Conservation (phyloP, 495 filamentous ascomycete genomes). For the Penicillium roqueforti region DNA sequence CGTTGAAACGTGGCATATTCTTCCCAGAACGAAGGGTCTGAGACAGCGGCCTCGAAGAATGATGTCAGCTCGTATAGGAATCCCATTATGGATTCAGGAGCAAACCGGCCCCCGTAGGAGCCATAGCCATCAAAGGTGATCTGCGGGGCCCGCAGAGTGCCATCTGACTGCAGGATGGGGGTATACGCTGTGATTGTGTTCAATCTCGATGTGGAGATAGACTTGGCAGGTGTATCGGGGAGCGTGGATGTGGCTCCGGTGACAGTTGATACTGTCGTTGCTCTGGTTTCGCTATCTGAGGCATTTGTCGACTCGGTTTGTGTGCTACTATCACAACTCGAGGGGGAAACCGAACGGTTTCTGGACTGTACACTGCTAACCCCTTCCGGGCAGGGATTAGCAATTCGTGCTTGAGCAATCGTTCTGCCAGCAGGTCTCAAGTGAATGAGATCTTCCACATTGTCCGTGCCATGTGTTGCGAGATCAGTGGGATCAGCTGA, state of each 20-base stretch:
- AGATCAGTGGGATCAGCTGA: background rate
- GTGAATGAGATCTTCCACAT: conserved; percentile 3
- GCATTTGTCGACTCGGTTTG: conserved; percentile 3
- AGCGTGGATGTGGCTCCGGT: conserved; percentile 13
- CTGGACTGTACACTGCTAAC: background rate
- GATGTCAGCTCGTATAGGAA: conserved; percentile 29
- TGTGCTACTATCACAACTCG: conserved; percentile 10
- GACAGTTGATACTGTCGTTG: conserved; percentile 15
- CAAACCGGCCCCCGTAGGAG: conserved; percentile 31
- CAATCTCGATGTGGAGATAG: conserved; percentile 3
- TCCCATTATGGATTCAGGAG: conserved; percentile 31
- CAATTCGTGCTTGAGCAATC: conserved; percentile 1
- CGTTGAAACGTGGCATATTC: conserved; percentile 27
- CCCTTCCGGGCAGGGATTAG: background rate
- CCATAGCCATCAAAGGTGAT: conserved; percentile 29
- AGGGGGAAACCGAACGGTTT: background rate
- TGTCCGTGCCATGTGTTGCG: background rate
- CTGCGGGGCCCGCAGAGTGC: conserved; percentile 21
- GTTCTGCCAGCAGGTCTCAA: background rate
- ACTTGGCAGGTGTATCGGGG: conserved; percentile 9
- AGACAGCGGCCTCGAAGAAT: conserved; percentile 28
- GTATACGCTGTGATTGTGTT: conserved; percentile 19
- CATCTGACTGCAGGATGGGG: conserved; percentile 24
- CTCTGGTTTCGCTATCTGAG: conserved; percentile 16
- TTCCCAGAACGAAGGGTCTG: conserved; percentile 30